These are phyloP conservation scores for Colletotrichum australisinense DNA, from an alignment of 2,329 filamentous ascomycete genomes.

Conservation along the genomic window DNA sequence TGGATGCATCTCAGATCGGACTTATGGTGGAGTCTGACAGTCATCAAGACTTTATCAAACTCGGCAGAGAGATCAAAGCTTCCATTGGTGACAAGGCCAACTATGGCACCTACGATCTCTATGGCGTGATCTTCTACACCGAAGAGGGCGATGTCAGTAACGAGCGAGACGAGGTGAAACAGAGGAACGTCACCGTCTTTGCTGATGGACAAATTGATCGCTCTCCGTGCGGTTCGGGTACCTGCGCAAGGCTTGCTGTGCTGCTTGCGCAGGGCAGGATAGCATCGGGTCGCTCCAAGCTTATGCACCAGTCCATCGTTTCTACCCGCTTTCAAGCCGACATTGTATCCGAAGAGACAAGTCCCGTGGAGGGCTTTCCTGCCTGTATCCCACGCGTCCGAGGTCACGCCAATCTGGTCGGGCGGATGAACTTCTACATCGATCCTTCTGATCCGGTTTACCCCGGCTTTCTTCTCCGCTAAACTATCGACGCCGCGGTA, in stretches of 20 bases:
- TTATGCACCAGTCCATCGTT: slow-evolving; percentile 11
- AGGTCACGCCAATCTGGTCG: slow-evolving; percentile 20
- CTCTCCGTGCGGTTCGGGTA: slow-evolving; percentile 42
- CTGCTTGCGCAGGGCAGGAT: slow-evolving; percentile 23
- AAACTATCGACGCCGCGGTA: not conserved
- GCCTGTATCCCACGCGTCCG: slow-evolving; percentile 18
- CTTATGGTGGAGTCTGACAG: slow-evolving; percentile 7
- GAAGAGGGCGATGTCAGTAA: not conserved
- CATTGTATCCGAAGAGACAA: not conserved
- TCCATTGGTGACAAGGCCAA: slow-evolving; percentile 11
- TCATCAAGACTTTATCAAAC: slow-evolving; percentile 8
- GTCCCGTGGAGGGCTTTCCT: slow-evolving; percentile 1
- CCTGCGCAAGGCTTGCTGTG: slow-evolving; percentile 37
- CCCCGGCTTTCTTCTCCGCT: slow-evolving; percentile 28
- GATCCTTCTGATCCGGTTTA: slow-evolving; percentile 21
- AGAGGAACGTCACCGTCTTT: slow-evolving; percentile 41
- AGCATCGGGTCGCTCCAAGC: not conserved
- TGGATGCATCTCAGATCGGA: slow-evolving; percentile 14
- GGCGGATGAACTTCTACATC: slow-evolving; percentile 23
- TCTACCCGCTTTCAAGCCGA: slow-evolving; percentile 1
- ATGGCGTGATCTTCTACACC: slow-evolving; percentile 31
- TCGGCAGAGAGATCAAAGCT: slow-evolving; percentile 26
- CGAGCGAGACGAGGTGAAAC: not conserved
- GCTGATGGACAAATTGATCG: slow-evolving; percentile 43
- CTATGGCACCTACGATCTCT: slow-evolving; percentile 4